These are phyloP conservation scores for Wickerhamomyces queroliae DNA, from an alignment of 805 yeast species.

Conservation along the genomic window DNA sequence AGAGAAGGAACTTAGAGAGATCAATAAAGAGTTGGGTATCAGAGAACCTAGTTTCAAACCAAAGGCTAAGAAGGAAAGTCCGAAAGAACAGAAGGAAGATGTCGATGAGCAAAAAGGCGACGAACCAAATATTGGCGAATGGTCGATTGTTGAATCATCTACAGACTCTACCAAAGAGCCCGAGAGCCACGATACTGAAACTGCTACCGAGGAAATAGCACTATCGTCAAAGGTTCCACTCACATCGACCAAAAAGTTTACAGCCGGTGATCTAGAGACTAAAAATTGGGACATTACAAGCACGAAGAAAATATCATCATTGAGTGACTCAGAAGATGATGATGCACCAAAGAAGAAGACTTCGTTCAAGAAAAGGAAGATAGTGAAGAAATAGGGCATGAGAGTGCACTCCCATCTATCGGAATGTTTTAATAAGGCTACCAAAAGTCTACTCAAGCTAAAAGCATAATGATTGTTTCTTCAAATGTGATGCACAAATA, in stretches of 20 bases:
- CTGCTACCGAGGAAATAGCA: not conserved
- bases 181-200: too few relatives aligned
- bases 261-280: conserved; percentile 19
- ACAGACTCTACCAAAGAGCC: not conserved
- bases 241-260: conserved; percentile 2
- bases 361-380: conserved; percentile 19
- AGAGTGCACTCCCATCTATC: too few relatives aligned
- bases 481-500: too few relatives aligned
- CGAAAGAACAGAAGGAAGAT: not conserved
- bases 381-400: conserved; percentile 3
- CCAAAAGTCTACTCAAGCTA: too few relatives aligned
- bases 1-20: conserved; percentile 10
- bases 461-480: too few relatives aligned
- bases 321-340: conserved; percentile 13
- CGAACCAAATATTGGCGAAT: conserved; percentile 9
- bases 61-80: conserved; percentile 2
- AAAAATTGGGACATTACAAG: conserved; percentile 22
- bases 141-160: conserved; percentile 8
- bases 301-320: conserved; percentile 9
- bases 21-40: conserved; percentile 5
- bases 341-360: conserved; percentile 1
- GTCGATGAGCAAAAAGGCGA: conserved; percentile 3
- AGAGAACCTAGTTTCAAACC: not conserved
- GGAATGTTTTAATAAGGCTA: too few relatives aligned
- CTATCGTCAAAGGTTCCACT: conserved; percentile 1